These are phyloP conservation scores for Tinospora cordifolia DNA, from an alignment of 164 flowering plant species.

Conservation along the genomic window DNA sequence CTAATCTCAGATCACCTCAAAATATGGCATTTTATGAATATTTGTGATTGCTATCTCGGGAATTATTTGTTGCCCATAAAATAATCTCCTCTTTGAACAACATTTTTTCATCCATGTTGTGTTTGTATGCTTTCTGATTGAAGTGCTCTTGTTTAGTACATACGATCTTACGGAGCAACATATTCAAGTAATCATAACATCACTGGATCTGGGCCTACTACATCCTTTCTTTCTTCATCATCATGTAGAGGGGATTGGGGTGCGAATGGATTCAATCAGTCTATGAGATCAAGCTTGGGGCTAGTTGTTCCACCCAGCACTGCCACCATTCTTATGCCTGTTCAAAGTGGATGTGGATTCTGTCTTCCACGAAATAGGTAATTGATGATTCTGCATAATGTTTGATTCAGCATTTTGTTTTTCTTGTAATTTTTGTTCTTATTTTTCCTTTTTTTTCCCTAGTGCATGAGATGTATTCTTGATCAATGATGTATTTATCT, in stretches of 20 bases:
- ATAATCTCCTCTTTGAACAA: not conserved
- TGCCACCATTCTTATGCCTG: constrained; percentile 6
- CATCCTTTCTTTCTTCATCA: constrained; percentile 15
- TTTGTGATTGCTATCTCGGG: too few relatives aligned
- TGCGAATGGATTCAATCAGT: constrained; percentile 16
- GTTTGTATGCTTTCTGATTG: constrained; percentile 9
- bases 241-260: constrained; percentile 28
- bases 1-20: too few relatives aligned
- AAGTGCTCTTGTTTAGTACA: constrained; percentile 26
- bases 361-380: constrained; percentile 53
- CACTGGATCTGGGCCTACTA: constrained; percentile 14
- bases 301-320: constrained; percentile 14
- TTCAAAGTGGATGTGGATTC: constrained; percentile 35
- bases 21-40: too few relatives aligned
- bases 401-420: not conserved
- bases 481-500: not conserved
- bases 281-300: constrained; percentile 19
- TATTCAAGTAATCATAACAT: constrained; percentile 21
- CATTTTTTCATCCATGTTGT: not conserved
- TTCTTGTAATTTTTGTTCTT: not conserved
- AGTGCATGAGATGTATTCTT: too few relatives aligned
- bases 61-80: not conserved
- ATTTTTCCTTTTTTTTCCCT: not conserved
- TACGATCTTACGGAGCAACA: constrained; percentile 23
- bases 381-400: not conserved